Conservation (phyloP, 495 filamentous ascomycete genomes). For the Podospora pseudoanserina region DNA sequence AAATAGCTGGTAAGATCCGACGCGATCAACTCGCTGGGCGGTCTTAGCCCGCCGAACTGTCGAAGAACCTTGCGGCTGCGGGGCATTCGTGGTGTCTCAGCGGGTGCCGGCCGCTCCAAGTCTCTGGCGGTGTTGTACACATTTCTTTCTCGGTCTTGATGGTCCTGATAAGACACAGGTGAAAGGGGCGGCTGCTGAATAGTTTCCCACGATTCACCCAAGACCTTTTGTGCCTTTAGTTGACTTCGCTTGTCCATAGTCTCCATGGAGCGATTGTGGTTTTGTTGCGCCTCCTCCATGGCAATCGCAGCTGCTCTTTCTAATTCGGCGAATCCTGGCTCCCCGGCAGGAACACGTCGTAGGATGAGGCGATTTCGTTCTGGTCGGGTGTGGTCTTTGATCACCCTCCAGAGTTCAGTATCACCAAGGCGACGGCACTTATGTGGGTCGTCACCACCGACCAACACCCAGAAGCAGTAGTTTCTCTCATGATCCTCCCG, state of each 20-base stretch:
- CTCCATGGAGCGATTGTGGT: slow-evolving; percentile 61
- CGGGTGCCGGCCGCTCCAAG: slow-evolving; percentile 55
- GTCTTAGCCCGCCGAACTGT: slow-evolving; percentile 82
- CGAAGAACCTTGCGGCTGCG: slow-evolving; percentile 58
- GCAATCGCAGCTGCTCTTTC: slow-evolving; percentile 78
- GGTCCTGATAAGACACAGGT: slow-evolving; percentile 57
- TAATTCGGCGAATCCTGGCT: slow-evolving; percentile 77
- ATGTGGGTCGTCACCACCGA: slow-evolving; percentile 73
- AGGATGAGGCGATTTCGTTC: slow-evolving; percentile 90
- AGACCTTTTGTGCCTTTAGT: slow-evolving; percentile 74
- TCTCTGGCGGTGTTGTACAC: slow-evolving; percentile 58
- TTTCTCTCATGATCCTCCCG: slow-evolving; percentile 73
- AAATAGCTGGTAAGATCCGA: slow-evolving; percentile 95
- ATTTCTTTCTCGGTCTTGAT: slow-evolving; percentile 58
- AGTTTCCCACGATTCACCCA: slow-evolving; percentile 79
- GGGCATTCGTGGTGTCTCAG: slow-evolving; percentile 42
- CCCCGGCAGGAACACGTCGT: slow-evolving; percentile 79
- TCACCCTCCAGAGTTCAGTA: slow-evolving; percentile 79
- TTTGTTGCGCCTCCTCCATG: slow-evolving; percentile 72
- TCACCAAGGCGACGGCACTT: slow-evolving; percentile 78
- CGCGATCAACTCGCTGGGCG: slow-evolving; percentile 95
- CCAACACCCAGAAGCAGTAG: slow-evolving; percentile 79
- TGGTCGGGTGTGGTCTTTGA: slow-evolving; percentile 64
- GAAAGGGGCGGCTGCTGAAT: slow-evolving; percentile 75
- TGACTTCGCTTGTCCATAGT: slow-evolving; percentile 63